Conservation (phyloP, 78 protist genomes). For the Cavenderia fasciculata region DNA sequence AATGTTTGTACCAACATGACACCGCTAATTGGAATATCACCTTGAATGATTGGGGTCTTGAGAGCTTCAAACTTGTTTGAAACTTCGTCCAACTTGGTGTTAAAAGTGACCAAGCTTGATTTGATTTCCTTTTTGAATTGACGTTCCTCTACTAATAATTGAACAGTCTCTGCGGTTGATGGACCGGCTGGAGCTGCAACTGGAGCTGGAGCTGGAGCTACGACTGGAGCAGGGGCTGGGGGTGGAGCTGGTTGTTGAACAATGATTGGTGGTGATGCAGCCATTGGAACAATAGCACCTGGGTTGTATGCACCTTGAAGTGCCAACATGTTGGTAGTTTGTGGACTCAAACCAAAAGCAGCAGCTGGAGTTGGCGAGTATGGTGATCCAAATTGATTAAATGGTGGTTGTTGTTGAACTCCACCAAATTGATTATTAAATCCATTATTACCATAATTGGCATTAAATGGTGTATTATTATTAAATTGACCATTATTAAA, state of each 20-base stretch:
- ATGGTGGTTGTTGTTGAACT: too few relatives aligned
- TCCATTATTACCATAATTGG: slow-evolving; percentile 7
- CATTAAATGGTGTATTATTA: too few relatives aligned
- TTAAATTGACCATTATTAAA: background rate
- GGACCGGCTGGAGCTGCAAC: slow-evolving; percentile 6
- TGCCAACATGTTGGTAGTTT: background rate
- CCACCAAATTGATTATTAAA: too few relatives aligned
- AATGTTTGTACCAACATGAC: slow-evolving; percentile 51
- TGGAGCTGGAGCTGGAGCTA: slow-evolving; percentile 21
- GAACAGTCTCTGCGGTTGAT: slow-evolving; percentile 58
- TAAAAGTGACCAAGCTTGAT: background rate
- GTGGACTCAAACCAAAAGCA: background rate
- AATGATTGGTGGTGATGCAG: slow-evolving; percentile 24
- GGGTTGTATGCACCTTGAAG: too few relatives aligned
- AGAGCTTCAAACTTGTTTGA: slow-evolving; percentile 32
- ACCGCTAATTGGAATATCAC: slow-evolving; percentile 71
- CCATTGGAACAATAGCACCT: slow-evolving; percentile 73
- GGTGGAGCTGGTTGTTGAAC: slow-evolving; percentile 44
- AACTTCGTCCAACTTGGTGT: slow-evolving; percentile 36
- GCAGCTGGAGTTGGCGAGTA: background rate
- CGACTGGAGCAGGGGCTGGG: slow-evolving; percentile 21
- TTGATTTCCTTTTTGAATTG: slow-evolving; percentile 50
- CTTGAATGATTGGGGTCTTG: slow-evolving; percentile 49
- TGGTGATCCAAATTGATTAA: too few relatives aligned
- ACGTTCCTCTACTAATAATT: slow-evolving; percentile 55